A percentile compares a stretch with the other conserved stretches of the same genome.
These are phyloP conservation scores for Leucosporidium scottii DNA, from an alignment of 768 basidiomycete species.

Conservation along the genomic window DNA sequence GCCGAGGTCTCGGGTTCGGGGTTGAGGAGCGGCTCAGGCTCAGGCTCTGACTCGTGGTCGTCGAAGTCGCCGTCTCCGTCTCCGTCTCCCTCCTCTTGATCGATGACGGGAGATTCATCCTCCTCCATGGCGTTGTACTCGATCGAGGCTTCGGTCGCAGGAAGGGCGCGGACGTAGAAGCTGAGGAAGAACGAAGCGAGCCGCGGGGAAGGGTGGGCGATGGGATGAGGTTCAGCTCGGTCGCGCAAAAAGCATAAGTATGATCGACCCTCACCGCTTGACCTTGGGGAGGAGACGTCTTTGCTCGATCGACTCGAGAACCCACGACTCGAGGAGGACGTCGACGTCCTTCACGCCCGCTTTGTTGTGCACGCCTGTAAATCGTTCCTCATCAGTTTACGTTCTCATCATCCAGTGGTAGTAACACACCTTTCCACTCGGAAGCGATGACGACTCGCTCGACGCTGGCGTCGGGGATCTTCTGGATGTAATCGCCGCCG, in stretches of 20 bases:
- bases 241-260: no score
- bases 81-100: not conserved
- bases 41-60: not conserved
- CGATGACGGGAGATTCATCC: not conserved
- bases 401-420: not conserved
- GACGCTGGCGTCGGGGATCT: not conserved
- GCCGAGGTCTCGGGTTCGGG: not conserved
- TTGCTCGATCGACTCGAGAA: constrained; percentile 19
- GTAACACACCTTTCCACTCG: not conserved
- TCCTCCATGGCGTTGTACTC: not conserved
- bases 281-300: constrained; percentile 1
- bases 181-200: not conserved
- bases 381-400: no score
- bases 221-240: no score
- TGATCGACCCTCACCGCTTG: constrained; percentile 33
- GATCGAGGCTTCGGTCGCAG: not conserved
- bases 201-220: no score
- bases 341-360: constrained; percentile 9
- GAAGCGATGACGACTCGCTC: constrained; percentile 11
- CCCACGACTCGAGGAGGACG: constrained; percentile 20
- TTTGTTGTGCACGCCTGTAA: constrained; percentile 8
- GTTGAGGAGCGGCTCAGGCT: not conserved
- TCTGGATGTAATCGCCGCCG: constrained; percentile 38
- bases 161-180: constrained; percentile 11
- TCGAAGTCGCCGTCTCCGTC: no score